Base-by-base conservation (phyloP, 495 filamentous ascomycete species). In the Penicillium nucicola region DNA sequence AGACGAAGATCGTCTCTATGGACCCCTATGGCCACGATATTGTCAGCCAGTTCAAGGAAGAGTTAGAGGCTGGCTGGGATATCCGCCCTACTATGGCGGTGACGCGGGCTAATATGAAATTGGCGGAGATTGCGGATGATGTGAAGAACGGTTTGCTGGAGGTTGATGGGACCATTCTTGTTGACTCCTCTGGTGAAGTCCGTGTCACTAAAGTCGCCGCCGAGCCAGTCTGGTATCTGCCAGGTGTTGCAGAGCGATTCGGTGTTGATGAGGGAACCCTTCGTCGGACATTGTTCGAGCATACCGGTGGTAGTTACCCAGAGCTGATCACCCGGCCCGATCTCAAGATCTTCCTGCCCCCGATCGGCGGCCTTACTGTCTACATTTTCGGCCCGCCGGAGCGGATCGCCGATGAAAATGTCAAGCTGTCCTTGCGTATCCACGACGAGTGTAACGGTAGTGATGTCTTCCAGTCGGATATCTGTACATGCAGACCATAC, bases 381-480 rank as follows among this genome's bases (percentile, higher is more conserved):
- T 98, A 98, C 72, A 90, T 89, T 72, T 98, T 98, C 67, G 93
- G 93, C 14, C 92, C 96, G 52, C 89, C 89, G 8, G 88, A 90
- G 34, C 92, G 90, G 57, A 90, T 98, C 79, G 85, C 90, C 14
- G 88, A 98, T 62, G 84, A 89, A 37, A 89, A 86, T 37, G 89
- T 89, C 42, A 83, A 81, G 52, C 78, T 97, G 39, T 87, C 93
- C 22, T 78, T 98, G 52, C 89, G 93, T 43, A 87, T 98, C 39
- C 93, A 98, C 69, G 93, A 98, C 68, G 93, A 97, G 72, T 91
- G 92, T 75, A 97, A 97, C 67, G 92, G 93, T 47, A 92, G 87
- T 68, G 93, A 98, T 77, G 93, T 98, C 45, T 98, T 98, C 69
- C 92, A 95, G 50, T 95, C 90, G 30, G 93, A 98, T 69, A 98